Evolutionary conservation across 768 basidiomycete species (phyloP).

Genomic region (Myochromella boudieri): DNA sequence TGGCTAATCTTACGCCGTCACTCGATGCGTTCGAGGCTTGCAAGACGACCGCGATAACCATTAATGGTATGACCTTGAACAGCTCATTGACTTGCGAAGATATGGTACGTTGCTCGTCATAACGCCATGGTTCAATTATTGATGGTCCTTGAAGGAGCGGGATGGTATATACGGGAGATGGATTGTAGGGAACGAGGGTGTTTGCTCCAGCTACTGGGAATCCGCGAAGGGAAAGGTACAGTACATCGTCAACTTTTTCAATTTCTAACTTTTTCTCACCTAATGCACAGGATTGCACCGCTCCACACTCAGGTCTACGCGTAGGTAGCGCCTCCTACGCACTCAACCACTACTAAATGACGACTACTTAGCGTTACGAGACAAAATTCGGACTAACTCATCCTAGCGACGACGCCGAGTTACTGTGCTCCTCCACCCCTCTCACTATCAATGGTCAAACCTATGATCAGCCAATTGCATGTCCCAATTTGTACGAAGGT

Average conservation of each 20-base stretch:
- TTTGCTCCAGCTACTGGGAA: conserved; percentile 13
- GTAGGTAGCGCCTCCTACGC: neutral
- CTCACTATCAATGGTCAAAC: conserved; percentile 5
- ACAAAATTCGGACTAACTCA: conserved; percentile 7
- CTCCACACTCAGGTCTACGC: conserved; percentile 8
- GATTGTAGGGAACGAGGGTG: conserved; percentile 9
- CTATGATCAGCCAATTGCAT: conserved; percentile 9
- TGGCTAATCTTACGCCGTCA: conserved; percentile 13
- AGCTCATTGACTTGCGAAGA: conserved; percentile 16
- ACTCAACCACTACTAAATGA: no score
- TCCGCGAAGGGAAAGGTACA: conserved; percentile 8
- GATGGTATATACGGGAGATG: conserved; percentile 8
- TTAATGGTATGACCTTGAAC: conserved; percentile 16
- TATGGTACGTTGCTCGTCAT: conserved; percentile 8
- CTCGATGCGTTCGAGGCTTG: conserved; percentile 19
- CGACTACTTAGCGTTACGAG: conserved; percentile 6
- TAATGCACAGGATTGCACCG: conserved; percentile 8
- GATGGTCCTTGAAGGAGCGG: neutral
- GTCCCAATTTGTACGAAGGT: no score
- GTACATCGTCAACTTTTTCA: neutral
- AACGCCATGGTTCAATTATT: no score
- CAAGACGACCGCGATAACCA: conserved; percentile 14
- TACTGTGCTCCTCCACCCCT: conserved; percentile 9
- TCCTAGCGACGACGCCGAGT: conserved; percentile 5
- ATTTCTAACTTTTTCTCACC: neutral